phyloP scores from a whole-genome alignment of 2,329 filamentous ascomycete species.

The Microsporum ferrugineum region DNA sequence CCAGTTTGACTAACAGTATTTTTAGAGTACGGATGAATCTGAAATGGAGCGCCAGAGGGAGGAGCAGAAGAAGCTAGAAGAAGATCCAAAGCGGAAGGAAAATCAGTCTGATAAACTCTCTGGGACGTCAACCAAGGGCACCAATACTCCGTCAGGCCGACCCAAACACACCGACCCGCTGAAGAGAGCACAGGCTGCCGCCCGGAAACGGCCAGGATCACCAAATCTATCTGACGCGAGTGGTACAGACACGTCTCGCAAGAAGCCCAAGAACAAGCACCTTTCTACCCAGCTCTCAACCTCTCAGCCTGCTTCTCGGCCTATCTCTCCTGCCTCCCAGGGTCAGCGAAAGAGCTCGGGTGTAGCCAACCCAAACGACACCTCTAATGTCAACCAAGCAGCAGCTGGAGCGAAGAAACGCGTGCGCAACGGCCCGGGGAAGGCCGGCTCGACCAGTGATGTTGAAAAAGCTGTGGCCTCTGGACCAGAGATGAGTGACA shows the following conservation, averaged over 20 bases:
- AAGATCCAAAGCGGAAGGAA: conserved; percentile 45
- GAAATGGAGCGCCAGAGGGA: conserved; percentile 53
- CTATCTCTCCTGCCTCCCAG: conserved; percentile 42
- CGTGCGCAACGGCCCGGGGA: conserved; percentile 23
- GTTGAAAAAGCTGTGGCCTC: conserved; percentile 43
- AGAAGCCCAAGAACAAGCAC: conserved; percentile 64
- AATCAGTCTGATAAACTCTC: conserved; percentile 38
- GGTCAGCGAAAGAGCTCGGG: conserved; percentile 3
- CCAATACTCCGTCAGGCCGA: conserved; percentile 53
- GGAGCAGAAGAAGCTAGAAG: conserved; percentile 48
- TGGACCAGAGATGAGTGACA: conserved; percentile 37
- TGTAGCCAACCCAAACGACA: conserved; percentile 5
- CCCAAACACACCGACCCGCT: conserved; percentile 42
- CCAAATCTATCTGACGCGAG: conserved; percentile 82
- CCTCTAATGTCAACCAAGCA: conserved; percentile 5
- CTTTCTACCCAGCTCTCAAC: conserved; percentile 20
- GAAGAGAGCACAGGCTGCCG: conserved; percentile 41
- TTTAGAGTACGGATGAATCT: conserved; percentile 49
- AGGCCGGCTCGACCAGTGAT: conserved; percentile 44
- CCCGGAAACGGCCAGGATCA: conserved; percentile 73
- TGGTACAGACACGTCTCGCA: conserved; percentile 76
- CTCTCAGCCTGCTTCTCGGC: conserved; percentile 19
- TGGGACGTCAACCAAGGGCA: conserved; percentile 55
- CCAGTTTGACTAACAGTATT: conserved; percentile 10
- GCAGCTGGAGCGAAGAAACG: conserved; percentile 46